Evolutionary conservation across 2,329 filamentous ascomycete species (phyloP), one percentile per base, ranked within the genome.

Genomic region (Fusarium avenaceum): DNA sequence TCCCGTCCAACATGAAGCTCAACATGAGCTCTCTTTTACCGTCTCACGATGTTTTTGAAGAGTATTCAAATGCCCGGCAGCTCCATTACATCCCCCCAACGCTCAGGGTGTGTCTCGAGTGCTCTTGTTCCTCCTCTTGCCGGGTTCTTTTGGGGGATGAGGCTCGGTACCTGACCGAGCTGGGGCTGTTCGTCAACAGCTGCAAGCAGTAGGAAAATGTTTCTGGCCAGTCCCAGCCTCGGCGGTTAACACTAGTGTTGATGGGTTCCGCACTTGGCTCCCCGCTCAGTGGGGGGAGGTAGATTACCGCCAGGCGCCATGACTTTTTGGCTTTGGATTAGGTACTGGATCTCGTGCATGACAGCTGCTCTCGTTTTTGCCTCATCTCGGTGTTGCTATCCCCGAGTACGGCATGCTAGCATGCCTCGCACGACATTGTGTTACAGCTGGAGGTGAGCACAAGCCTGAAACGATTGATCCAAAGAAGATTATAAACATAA

Each of bases 101-200:
- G 22, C 24, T 64, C n/a, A 63, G 67, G 67, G 67, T 49, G 67
- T 67, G 67, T 63, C 66, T 56, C 62, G 62, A 69, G 66, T 67
- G 59, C 53, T 51, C 38, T 42, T 19, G n/a, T 38, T 52, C 50
- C 33, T 63, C 65, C 44, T 64, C 38, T 46, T 69, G 40, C 65
- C 65, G 33, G 65, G 65, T 57, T 51, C 52, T 67, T 60, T 66
- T 57, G 50, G 47, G 47, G 38, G 44, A 49, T 58, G 53, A 64
- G 49, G 55, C 64, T 73, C 71, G 71, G 71, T 69, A 72, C 62
- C 57, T 73, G 71, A 74, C 71, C 71, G 71, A 73, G 65, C 69
- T 69, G 63, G 67, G 67, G 69, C 68, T 58, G 67, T 47, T 64
- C 52, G 49, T 43, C 46, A 67, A 61, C 51, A 70, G 55, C 65